Evolutionary conservation across 2,329 filamentous ascomycete genomes (phyloP).

Genomic region (Fusarium xylarioides): DNA sequence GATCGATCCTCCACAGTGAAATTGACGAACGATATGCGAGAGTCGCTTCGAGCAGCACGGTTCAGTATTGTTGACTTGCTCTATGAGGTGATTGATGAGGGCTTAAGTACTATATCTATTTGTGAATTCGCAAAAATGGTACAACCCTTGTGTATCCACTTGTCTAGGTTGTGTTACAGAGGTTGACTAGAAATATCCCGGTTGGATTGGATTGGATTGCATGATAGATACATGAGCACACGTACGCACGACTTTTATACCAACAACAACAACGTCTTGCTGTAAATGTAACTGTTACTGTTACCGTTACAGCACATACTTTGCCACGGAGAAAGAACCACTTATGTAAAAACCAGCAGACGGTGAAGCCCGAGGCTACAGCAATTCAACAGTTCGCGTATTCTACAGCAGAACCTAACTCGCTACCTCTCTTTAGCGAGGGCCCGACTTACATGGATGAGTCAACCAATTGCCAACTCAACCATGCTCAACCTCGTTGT

Average conservation of each 20-base stretch:
- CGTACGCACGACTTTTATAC: not conserved
- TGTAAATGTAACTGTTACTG: not conserved
- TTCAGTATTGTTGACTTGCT: slow-evolving; percentile 22
- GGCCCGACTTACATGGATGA: slow-evolving; percentile 17
- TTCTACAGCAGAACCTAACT: not conserved
- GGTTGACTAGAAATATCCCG: not conserved
- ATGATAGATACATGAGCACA: not conserved
- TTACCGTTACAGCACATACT: not conserved
- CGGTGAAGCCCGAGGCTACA: slow-evolving; percentile 16
- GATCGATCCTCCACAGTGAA: slow-evolving; percentile 9
- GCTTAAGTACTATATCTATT: slow-evolving; percentile 1
- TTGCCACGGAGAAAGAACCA: slow-evolving; percentile 1
- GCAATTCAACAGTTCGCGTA: not conserved
- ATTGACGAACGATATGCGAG: slow-evolving; percentile 22
- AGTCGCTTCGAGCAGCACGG: slow-evolving; percentile 23
- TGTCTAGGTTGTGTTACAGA: not conserved
- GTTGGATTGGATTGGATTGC: not conserved
- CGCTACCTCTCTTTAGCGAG: not conserved
- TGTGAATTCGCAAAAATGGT: not conserved
- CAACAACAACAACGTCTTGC: not conserved
- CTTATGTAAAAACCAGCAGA: slow-evolving; percentile 9
- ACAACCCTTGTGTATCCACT: slow-evolving; percentile 2
- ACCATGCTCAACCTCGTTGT: not conserved
- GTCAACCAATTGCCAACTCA: slow-evolving; percentile 8
- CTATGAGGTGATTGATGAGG: not conserved